Evolutionary conservation across 202 grass and related monocot species (phyloP), one percentile per base, ranked within the genome.

Genomic region (Musa balbisiana): DNA sequence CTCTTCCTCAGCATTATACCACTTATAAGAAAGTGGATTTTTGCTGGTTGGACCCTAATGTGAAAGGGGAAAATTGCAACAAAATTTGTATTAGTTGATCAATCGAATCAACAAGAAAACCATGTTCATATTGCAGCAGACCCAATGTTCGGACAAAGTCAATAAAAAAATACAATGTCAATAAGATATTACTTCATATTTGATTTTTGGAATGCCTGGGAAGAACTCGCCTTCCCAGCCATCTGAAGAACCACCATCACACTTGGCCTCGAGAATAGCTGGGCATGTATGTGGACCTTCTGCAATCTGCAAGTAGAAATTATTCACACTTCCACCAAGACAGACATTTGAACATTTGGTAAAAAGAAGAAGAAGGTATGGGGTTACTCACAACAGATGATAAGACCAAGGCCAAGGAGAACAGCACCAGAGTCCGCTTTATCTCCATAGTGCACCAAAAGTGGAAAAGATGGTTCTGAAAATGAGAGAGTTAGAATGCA

Each of bases 11-110:
- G 85, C 85, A 67, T 92, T 92, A 43, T 94, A 98, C 94, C 91
- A 98, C 87, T 94, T 92, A 76, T 94, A 98, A 85, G 91, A 55
- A 85, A 98, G 94, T 22, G 85, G 91, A 22, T 90, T 92, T 90
- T 88, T 98, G 85, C 88, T 98, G 6, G 62, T 80, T 43, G 91
- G 91, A 29, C 94, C 91, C 95, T 98, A 81, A 43, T 43, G 33
- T 69, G 58, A 49, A 43, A 77, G 43, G 6, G 22, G 77, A 73
- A 19, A 3, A 19, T 16, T 43, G 33, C 33, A 43, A 43, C 33
- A 43, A 8, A 43, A 43, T 43, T 43, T 43, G 33, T 43, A 43
- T 43, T 43, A 43, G 33, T 43, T 43, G 33, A 43, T 43, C 33
- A 43, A 43, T 43, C 33, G 8, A 43, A 43, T 43, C 33, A 43